Base-by-base conservation (phyloP, 768 basidiomycete species). In the Suillus discolor region DNA sequence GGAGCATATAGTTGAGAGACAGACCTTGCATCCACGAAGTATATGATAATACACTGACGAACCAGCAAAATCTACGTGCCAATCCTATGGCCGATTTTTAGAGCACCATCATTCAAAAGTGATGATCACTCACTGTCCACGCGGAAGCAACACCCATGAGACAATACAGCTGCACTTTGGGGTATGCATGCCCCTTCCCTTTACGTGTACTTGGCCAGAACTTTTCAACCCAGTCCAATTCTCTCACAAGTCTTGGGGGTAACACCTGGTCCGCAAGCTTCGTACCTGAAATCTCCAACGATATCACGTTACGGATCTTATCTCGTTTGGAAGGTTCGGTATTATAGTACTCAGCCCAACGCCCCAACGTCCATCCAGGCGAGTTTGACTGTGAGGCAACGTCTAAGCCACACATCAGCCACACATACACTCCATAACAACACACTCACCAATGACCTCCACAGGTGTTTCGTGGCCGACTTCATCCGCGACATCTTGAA, bases 21-120 rank as follows among this genome's bases (percentile, higher is more conserved):
- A 57, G 69, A 89, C 96, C 86, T 95, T 97, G 64, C 88, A 84
- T 34, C 96, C 96, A 51, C 81, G 84, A 23, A 97, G 82, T 66
- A 99, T 89, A 71, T 98, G 96, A 73, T 99, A 99, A 77, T 97
- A 99, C n/a, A 96, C 97, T 1, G 93, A 97, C 2, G 93, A 96
- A 1, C 96, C 97, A 25, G 97, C 97, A 74, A 99, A 98, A 79
- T 99, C 97, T 66, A 99, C 83, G 72, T 99, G 97, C 97, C 96
- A 98, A 73, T 98, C 97, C 95, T 96, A 72, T 57, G 38, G 7
- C 45, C 20, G 60, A 51, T 66, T 64, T 42, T 64, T 54, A 15
- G 59, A 53, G 16, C 2, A 63, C 53, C 20, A 4, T 6, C 2
- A 4, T 15, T 15, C 15, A 62, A 51, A 63, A 65, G 44, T 51